Evolutionary conservation across 2,329 filamentous ascomycete genomes (phyloP).

Genomic region (Rutstroemia sp.): DNA sequence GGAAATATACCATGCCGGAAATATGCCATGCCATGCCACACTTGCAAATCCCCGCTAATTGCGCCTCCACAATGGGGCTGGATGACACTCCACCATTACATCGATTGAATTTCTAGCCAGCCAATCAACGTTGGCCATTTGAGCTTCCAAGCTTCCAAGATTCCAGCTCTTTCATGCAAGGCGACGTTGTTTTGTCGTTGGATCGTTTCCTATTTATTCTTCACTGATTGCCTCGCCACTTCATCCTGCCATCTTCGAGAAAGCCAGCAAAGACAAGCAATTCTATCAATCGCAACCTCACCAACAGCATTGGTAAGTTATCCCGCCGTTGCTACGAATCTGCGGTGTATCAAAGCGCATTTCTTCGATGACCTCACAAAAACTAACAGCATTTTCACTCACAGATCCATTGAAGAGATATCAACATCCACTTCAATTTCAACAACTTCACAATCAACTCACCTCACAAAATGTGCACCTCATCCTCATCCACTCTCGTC

Average conservation of each 20-base stretch:
- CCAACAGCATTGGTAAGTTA: no score
- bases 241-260: not conserved
- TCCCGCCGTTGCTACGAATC: no score
- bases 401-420: not conserved
- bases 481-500: constrained; percentile 3
- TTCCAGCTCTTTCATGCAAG: not conserved
- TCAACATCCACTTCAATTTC: not conserved
- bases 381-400: not conserved
- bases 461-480: constrained; percentile 9
- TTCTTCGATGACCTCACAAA: no score
- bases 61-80: not conserved
- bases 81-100: not conserved
- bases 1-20: not conserved
- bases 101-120: not conserved
- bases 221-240: not conserved
- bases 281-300: no score
- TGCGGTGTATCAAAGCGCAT: no score
- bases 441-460: not conserved
- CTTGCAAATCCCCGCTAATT: not conserved
- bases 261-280: no score
- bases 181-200: not conserved
- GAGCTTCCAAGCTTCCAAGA: constrained; percentile 7
- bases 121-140: not conserved
- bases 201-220: constrained; percentile 1
- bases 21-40: not conserved